Percentiles rank a stretch among this genome's conserved stretches.
These are phyloP conservation scores for Verticillium tricorpus DNA, from an alignment of 2,329 filamentous ascomycete species.

Conservation along the genomic window DNA sequence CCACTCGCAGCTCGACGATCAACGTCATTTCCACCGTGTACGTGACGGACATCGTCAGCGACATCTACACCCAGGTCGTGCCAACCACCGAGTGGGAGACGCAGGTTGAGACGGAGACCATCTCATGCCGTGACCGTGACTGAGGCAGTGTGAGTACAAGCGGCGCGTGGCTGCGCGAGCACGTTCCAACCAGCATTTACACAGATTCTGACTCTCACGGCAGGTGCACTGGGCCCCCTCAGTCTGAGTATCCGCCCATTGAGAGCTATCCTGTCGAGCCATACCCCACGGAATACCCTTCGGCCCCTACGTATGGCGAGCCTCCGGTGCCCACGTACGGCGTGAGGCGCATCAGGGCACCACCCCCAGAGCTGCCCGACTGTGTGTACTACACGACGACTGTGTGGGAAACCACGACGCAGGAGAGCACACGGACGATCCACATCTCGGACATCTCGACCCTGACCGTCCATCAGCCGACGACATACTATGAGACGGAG, in stretches of 20 bases:
- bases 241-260: neutral
- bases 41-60: neutral
- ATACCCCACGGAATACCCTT: neutral
- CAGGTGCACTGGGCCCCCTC: constrained; percentile 1
- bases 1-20: neutral
- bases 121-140: constrained; percentile 14
- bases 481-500: constrained; percentile 5
- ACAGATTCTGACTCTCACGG: neutral
- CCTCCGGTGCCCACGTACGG: constrained; percentile 4
- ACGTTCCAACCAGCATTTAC: neutral
- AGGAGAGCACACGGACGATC: constrained; percentile 11
- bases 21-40: neutral
- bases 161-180: neutral
- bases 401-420: constrained; percentile 13
- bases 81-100: constrained; percentile 1
- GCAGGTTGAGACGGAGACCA: constrained; percentile 1
- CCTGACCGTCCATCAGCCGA: constrained; percentile 5
- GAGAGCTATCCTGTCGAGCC: neutral
- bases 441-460: constrained; percentile 2
- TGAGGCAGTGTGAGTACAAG: constrained; percentile 4
- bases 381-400: constrained; percentile 13
- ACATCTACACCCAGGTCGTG: neutral
- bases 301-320: neutral
- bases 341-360: neutral
- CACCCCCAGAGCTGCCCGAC: constrained; percentile 4